Percentiles rank a stretch among this genome's conserved stretches.
Conservation (phyloP, 257 asterid genomes). For the Linaria vulgaris region DNA sequence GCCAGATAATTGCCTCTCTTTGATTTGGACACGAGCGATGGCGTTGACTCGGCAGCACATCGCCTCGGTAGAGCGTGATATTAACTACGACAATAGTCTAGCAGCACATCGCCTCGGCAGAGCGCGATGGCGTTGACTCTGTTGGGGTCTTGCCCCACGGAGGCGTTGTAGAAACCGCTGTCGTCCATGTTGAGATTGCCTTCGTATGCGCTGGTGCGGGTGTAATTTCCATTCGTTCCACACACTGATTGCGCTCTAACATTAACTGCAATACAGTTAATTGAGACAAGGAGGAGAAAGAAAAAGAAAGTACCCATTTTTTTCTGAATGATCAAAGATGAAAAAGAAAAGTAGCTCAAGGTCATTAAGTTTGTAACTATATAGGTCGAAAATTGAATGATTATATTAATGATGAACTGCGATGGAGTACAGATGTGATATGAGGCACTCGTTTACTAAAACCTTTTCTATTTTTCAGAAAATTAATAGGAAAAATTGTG, state of each 20-base stretch:
- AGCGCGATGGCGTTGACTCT: slow-evolving; percentile 28
- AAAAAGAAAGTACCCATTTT: slow-evolving; percentile 1
- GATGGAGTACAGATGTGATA: no score
- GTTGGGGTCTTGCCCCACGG: slow-evolving; percentile 26
- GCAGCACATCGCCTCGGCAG: slow-evolving; percentile 37
- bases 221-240: slow-evolving; percentile 24
- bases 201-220: slow-evolving; percentile 16
- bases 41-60: slow-evolving; percentile 18
- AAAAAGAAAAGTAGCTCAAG: no score
- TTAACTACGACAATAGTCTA: slow-evolving; percentile 21
- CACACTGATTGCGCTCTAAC: not conserved
- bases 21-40: slow-evolving; percentile 23
- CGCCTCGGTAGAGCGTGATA: no score
- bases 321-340: not conserved
- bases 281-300: slow-evolving; percentile 9
- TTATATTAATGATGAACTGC: no score
- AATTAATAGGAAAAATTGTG: no score
- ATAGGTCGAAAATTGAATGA: no score
- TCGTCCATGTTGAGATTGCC: slow-evolving; percentile 23
- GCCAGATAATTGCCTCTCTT: slow-evolving; percentile 29
- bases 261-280: no score
- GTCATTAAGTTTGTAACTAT: no score
- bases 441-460: no score
- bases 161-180: slow-evolving; percentile 35
- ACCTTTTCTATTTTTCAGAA: no score